phyloP scores from a whole-genome alignment of 208 protist species.

The Wallacemonas collosoma region DNA sequence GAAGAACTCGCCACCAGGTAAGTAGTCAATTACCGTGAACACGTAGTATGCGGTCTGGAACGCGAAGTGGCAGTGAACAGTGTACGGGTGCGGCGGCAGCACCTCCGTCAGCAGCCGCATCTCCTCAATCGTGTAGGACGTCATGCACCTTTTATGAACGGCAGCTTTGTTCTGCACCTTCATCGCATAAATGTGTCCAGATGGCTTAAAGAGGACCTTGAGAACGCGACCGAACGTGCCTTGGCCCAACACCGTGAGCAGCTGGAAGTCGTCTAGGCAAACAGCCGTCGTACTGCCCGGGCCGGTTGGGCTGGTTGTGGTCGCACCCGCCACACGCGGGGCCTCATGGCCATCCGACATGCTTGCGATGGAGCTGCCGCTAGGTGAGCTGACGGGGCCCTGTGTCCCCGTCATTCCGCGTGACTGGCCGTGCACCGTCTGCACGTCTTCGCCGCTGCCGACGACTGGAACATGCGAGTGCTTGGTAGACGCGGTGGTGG shows the following conservation, averaged over 20 bases:
- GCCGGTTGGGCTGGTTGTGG: no score
- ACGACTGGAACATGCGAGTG: no score
- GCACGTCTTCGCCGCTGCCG: no score
- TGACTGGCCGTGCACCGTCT: no score
- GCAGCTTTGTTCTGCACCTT: slow-evolving; percentile 89
- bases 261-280: slow-evolving; percentile 79
- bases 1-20: slow-evolving; percentile 95
- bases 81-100: slow-evolving; percentile 88
- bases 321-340: background rate
- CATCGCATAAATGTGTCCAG: slow-evolving; percentile 86
- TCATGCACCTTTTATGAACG: slow-evolving; percentile 82
- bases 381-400: background rate
- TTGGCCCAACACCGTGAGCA: slow-evolving; percentile 89
- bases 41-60: slow-evolving; percentile 91
- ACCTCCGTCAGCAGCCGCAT: slow-evolving; percentile 61
- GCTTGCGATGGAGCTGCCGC: slow-evolving; percentile 10
- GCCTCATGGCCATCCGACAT: slow-evolving; percentile 3
- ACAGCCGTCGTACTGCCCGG: slow-evolving; percentile 27
- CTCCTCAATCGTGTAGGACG: slow-evolving; percentile 89
- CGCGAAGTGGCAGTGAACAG: slow-evolving; percentile 82
- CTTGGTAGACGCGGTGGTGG: background rate
- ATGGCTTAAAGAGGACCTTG: slow-evolving; percentile 74
- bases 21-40: slow-evolving; percentile 93
- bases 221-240: slow-evolving; percentile 96
- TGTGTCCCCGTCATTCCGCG: no score